Evolutionary conservation across 257 asterid genomes (phyloP).

Genomic region (Solanum verrucosum): DNA sequence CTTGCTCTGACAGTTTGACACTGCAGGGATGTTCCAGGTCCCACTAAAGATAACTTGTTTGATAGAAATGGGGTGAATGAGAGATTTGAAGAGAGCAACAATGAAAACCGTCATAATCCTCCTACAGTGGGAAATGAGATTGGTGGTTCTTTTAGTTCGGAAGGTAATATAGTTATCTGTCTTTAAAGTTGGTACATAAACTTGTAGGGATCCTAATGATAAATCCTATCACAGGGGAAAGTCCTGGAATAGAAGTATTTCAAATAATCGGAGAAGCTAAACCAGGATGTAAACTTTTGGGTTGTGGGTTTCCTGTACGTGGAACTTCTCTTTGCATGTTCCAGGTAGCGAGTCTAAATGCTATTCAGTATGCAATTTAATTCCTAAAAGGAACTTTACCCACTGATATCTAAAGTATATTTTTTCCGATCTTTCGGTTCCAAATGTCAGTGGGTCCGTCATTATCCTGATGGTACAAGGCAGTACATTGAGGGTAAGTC

Average conservation of each 20-base stretch:
- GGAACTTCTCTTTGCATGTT: slow-evolving; percentile 99
- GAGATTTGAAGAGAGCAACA: slow-evolving; percentile 40
- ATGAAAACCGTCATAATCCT: slow-evolving; percentile 36
- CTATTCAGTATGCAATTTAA: neutral
- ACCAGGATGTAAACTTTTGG: slow-evolving; percentile 83
- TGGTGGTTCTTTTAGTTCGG: slow-evolving; percentile 49
- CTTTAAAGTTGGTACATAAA: neutral
- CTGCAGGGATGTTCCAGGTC: slow-evolving; percentile 55
- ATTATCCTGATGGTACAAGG: slow-evolving; percentile 95
- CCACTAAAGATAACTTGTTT: slow-evolving; percentile 26
- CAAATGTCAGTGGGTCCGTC: slow-evolving; percentile 89
- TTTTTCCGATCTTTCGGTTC: slow-evolving; percentile 7
- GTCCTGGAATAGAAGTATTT: slow-evolving; percentile 86
- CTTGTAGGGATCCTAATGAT: slow-evolving; percentile 12
- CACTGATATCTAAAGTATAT: slow-evolving; percentile 4
- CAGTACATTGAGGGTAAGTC: slow-evolving; percentile 84
- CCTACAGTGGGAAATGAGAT: slow-evolving; percentile 34
- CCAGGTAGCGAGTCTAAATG: slow-evolving; percentile 45
- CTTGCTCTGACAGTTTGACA: neutral
- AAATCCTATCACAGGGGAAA: slow-evolving; percentile 41
- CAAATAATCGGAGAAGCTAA: slow-evolving; percentile 94
- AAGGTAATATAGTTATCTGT: slow-evolving; percentile 39
- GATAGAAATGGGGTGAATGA: slow-evolving; percentile 39
- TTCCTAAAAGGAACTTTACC: neutral
- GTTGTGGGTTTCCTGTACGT: slow-evolving; percentile 90